A percentile compares a stretch with the other conserved stretches of the same genome.
These are phyloP conservation scores for Fusarium sororula DNA, from an alignment of 2,329 filamentous ascomycete genomes.

Conservation along the genomic window DNA sequence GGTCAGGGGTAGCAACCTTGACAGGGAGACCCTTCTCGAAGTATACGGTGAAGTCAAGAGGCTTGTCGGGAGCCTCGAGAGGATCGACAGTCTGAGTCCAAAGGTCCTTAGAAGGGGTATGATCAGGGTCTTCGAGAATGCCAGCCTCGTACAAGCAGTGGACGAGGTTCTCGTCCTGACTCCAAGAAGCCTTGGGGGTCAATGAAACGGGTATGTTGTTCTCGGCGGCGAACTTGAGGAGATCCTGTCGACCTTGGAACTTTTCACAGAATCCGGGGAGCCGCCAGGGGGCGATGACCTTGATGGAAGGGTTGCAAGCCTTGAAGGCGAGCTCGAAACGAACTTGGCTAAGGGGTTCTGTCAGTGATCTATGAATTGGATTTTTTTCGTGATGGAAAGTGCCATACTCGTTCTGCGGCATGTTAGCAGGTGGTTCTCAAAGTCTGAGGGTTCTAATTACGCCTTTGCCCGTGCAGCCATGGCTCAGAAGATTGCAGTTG, in stretches of 20 bases:
- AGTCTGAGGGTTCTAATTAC: conserved; percentile 47
- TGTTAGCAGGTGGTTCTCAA: not conserved
- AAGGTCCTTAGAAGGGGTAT: conserved; percentile 72
- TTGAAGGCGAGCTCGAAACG: conserved; percentile 51
- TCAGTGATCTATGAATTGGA: not conserved
- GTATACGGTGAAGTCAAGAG: conserved; percentile 70
- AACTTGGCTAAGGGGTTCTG: conserved; percentile 45
- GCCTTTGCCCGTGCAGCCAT: conserved; percentile 71
- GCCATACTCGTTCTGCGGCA: conserved; percentile 43
- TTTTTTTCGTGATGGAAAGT: not conserved
- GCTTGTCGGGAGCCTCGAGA: conserved; percentile 69
- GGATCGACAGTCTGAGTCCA: conserved; percentile 74
- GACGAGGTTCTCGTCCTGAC: conserved; percentile 54
- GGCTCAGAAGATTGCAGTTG: conserved; percentile 53
- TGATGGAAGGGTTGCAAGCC: conserved; percentile 67
- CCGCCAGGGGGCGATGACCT: conserved; percentile 80
- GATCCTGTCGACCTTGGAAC: conserved; percentile 57
- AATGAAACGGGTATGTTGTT: conserved; percentile 76
- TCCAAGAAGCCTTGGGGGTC: conserved; percentile 77
- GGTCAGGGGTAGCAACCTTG: conserved; percentile 66
- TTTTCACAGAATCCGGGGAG: conserved; percentile 74
- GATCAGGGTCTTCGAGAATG: conserved; percentile 59
- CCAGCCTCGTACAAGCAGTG: conserved; percentile 31
- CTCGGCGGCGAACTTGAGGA: conserved; percentile 67
- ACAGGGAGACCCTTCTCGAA: conserved; percentile 74